Conservation (phyloP, 257 asterid genomes). For the Galeopsis tetrahit region DNA sequence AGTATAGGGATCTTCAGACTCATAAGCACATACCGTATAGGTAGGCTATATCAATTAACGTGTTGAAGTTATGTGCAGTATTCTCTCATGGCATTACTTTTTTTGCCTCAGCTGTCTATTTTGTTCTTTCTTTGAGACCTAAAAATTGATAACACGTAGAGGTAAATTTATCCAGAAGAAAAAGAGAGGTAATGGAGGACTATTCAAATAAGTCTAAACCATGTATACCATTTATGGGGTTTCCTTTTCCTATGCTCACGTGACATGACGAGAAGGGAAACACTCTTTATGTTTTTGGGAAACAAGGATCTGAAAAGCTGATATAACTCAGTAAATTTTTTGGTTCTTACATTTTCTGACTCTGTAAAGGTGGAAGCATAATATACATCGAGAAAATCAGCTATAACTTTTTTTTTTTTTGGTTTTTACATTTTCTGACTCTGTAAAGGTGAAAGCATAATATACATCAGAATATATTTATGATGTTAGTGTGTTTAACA, state of each 20-base stretch:
- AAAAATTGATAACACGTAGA: neutral
- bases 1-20: constrained; percentile 75
- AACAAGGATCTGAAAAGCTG: constrained; percentile 10
- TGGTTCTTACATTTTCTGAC: neutral
- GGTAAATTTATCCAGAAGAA: neutral
- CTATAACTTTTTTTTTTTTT: neutral
- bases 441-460: constrained; percentile 1
- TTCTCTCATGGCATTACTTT: constrained; percentile 21
- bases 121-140: constrained; percentile 11
- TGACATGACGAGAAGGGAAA: constrained; percentile 8
- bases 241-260: constrained; percentile 21
- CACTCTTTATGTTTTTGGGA: constrained; percentile 3
- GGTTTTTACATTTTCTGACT: constrained; percentile 5
- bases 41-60: constrained; percentile 37
- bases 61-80: constrained; percentile 13
- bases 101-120: neutral
- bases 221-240: neutral
- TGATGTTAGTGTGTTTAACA: neutral
- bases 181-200: neutral
- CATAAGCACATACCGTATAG: constrained; percentile 89
- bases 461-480: neutral
- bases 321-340: constrained; percentile 10
- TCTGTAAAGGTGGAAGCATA: constrained; percentile 3
- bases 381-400: neutral
- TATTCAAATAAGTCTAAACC: constrained; percentile 10